phyloP scores from a whole-genome alignment of 345 rosid genomes.

The Anacardium occidentale region DNA sequence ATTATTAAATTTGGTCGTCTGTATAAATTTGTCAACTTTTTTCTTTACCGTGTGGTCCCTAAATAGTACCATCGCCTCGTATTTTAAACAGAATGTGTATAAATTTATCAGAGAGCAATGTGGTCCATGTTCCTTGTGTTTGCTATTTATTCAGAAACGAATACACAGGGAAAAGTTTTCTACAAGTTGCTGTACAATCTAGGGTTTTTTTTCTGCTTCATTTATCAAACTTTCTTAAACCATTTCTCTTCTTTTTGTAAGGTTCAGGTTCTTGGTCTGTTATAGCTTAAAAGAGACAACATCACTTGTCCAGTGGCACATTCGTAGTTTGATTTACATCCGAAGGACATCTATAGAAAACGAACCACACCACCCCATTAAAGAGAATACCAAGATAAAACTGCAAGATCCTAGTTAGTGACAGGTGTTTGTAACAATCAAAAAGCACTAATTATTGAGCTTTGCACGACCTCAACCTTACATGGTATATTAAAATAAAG shows the following conservation, averaged over 20 bases:
- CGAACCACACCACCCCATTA: too few species aligned
- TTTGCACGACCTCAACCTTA: conserved; percentile 6
- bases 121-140: conserved; percentile 6
- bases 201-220: background rate
- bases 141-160: too few species aligned
- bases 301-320: too few species aligned
- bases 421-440: conserved; percentile 9
- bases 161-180: background rate
- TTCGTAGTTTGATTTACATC: too few species aligned
- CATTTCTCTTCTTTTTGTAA: background rate
- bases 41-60: background rate
- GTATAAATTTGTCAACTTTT: background rate
- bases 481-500: background rate
- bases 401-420: background rate
- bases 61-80: conserved; percentile 5
- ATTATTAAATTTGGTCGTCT: conserved; percentile 7
- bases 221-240: background rate
- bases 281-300: too few species aligned
- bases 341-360: too few species aligned
- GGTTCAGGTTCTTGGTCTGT: too few species aligned
- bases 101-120: background rate
- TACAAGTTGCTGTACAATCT: background rate
- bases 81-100: background rate
- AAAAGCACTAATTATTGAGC: conserved; percentile 1
- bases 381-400: too few species aligned